phyloP scores from a whole-genome alignment of 2,329 filamentous ascomycete species.

The Cladosporium halotolerans region DNA sequence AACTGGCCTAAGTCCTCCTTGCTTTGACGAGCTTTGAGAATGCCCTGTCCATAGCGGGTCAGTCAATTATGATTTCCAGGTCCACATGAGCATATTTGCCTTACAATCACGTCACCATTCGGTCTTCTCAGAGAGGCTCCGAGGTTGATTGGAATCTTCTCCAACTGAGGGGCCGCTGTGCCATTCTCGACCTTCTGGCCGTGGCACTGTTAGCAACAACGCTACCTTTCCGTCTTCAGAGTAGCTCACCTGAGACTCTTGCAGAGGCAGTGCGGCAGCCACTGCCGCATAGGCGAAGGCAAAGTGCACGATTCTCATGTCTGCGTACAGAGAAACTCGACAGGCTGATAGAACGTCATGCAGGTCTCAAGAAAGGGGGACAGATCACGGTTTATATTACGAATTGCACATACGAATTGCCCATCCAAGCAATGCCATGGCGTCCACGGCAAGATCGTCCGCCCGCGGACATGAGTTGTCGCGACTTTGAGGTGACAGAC shows the following conservation, averaged over 20 bases:
- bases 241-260: too few species aligned
- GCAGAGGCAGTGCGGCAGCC: background rate
- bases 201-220: too few species aligned
- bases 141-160: background rate
- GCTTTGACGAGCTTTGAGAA: background rate
- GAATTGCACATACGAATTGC: background rate
- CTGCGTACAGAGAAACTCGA: background rate
- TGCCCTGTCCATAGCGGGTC: background rate
- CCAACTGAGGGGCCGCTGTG: background rate
- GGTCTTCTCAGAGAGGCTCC: background rate
- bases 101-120: slow-evolving; percentile 6
- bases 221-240: too few species aligned
- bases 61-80: background rate
- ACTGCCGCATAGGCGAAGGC: background rate
- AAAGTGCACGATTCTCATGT: background rate
- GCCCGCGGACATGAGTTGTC: too few species aligned
- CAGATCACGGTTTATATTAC: background rate
- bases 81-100: background rate
- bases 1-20: background rate
- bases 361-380: background rate
- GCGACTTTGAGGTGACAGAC: too few species aligned
- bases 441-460: too few species aligned
- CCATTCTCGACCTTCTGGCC: too few species aligned
- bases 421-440: too few species aligned
- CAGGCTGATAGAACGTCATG: background rate